Conservation (phyloP, 768 basidiomycete genomes). For the Grammothele lineata region DNA sequence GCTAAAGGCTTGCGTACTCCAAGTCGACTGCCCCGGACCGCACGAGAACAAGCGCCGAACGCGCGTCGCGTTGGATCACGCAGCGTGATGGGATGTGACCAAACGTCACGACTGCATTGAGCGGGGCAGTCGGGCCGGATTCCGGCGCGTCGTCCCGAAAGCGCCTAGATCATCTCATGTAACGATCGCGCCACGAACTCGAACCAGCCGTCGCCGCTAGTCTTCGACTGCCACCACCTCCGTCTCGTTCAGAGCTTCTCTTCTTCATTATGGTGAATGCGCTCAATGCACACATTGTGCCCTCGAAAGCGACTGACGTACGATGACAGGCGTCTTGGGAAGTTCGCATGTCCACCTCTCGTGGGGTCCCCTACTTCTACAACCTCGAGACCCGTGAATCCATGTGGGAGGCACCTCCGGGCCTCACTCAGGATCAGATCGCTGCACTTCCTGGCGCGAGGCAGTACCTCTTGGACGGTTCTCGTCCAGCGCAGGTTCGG, state of each 20-base stretch:
- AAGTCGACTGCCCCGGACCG: background rate
- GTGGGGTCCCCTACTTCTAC: conserved; percentile 84
- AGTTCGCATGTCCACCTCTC: conserved; percentile 80
- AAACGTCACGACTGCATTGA: too few relatives aligned
- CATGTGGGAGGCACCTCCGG: conserved; percentile 72
- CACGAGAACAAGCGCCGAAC: conserved; percentile 11
- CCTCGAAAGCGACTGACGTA: too few relatives aligned
- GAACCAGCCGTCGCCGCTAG: too few relatives aligned
- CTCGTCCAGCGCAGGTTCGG: conserved; percentile 57
- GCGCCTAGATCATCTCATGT: too few relatives aligned
- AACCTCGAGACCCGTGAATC: conserved; percentile 68
- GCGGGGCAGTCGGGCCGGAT: too few relatives aligned
- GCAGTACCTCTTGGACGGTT: conserved; percentile 36
- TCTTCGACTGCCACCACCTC: too few relatives aligned
- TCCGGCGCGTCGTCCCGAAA: too few relatives aligned
- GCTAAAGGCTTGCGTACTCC: conserved; percentile 14
- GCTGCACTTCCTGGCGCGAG: conserved; percentile 60
- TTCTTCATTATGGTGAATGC: too few relatives aligned
- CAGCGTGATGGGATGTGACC: conserved; percentile 5
- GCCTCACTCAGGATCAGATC: conserved; percentile 58
- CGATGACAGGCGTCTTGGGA: conserved; percentile 54
- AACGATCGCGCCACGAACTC: too few relatives aligned
- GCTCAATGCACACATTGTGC: too few relatives aligned
- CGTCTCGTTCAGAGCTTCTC: too few relatives aligned
- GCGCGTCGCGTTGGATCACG: conserved; percentile 19